These are phyloP conservation scores for Trichoderma sp. DNA, from an alignment of 2,329 filamentous ascomycete species.

Conservation along the genomic window DNA sequence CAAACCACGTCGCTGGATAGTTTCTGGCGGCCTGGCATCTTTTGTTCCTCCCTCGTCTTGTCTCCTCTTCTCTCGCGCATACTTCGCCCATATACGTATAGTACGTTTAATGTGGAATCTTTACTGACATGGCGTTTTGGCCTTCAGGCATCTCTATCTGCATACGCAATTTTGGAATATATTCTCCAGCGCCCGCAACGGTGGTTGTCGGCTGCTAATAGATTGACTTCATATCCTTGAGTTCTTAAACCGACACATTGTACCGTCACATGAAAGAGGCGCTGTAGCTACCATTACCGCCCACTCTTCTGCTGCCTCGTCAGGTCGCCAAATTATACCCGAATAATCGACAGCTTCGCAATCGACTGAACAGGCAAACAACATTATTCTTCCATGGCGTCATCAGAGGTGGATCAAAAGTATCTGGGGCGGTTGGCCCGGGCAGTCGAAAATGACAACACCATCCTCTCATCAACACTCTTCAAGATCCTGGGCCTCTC, in stretches of 20 bases:
- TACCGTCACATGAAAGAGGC: not conserved
- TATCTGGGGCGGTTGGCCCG: constrained; percentile 89
- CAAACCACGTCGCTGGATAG: not conserved
- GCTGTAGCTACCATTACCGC: not conserved
- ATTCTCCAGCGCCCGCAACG: not conserved
- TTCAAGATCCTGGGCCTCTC: constrained; percentile 92
- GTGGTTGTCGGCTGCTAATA: not conserved
- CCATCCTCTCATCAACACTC: constrained; percentile 77
- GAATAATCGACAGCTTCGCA: not conserved
- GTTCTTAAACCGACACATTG: not conserved
- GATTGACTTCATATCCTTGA: not conserved
- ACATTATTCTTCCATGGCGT: constrained; percentile 71
- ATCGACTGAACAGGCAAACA: not conserved
- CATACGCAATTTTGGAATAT: not conserved
- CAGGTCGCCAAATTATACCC: not conserved
- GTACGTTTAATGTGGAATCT: not conserved
- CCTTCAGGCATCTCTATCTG: not conserved
- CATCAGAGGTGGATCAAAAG: constrained; percentile 96
- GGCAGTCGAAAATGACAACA: constrained; percentile 75
- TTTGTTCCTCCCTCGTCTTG: not conserved
- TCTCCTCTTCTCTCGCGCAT: not conserved
- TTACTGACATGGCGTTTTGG: not conserved
- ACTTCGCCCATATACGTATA: not conserved
- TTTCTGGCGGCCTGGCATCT: not conserved
- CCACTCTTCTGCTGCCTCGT: not conserved